phyloP scores from a whole-genome alignment of 2,329 filamentous ascomycete species.

The Diaporthe helianthi region DNA sequence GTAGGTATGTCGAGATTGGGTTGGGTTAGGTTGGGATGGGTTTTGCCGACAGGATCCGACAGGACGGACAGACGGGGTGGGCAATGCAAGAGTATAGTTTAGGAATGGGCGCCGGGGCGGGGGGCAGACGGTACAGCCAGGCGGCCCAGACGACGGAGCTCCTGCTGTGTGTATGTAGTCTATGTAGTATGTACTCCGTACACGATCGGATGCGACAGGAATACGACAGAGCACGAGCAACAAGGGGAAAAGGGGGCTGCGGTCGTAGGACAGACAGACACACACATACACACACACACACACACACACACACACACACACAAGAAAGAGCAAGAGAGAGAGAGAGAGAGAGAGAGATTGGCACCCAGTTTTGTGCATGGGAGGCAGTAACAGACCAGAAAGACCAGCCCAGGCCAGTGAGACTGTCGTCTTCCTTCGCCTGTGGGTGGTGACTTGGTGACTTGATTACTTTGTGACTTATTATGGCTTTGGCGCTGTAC shows the following conservation, averaged over 20 bases:
- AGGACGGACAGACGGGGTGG: constrained; percentile 26
- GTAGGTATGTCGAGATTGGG: constrained; percentile 12
- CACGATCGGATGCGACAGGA: neutral
- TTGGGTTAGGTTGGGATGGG: neutral
- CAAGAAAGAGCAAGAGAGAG: constrained; percentile 1
- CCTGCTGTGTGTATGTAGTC: constrained; percentile 9
- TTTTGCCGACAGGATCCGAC: constrained; percentile 25
- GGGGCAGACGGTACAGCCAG: neutral
- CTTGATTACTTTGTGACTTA: neutral
- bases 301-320: too few relatives aligned
- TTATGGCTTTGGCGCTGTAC: neutral
- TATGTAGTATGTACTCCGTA: too few relatives aligned
- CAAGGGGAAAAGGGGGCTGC: constrained; percentile 20
- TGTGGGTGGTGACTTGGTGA: neutral
- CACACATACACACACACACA: too few relatives aligned
- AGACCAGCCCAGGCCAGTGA: constrained; percentile 15
- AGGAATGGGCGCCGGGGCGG: neutral
- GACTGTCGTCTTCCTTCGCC: constrained; percentile 17
- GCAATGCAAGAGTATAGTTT: constrained; percentile 6
- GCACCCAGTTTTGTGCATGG: constrained; percentile 29
- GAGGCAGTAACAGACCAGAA: neutral
- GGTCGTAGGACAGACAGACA: neutral
- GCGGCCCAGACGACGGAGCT: neutral
- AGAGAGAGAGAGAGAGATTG: constrained; percentile 8
- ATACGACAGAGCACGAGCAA: neutral